Evolutionary conservation across 441 rosid species (phyloP).

Genomic region (Gossypium davidsonii): DNA sequence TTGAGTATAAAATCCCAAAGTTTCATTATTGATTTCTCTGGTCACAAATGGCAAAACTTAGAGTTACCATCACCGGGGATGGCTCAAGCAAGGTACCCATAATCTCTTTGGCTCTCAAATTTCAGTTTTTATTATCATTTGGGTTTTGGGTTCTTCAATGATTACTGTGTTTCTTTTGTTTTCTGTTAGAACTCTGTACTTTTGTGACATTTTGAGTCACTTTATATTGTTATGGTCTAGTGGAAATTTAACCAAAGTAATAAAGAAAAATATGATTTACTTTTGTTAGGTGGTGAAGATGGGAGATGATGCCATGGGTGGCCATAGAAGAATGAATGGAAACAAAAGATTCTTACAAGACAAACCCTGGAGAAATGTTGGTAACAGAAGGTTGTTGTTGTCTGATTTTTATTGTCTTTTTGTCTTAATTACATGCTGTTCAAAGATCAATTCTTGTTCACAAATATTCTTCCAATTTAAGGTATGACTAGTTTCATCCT

Average conservation of each 20-base stretch:
- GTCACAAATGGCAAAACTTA: constrained; percentile 23
- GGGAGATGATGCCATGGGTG: constrained; percentile 10
- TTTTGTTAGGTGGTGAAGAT: constrained; percentile 30
- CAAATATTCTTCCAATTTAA: neutral
- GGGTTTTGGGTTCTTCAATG: neutral
- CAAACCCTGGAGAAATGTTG: constrained; percentile 9
- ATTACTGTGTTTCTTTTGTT: neutral
- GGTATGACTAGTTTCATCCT: neutral
- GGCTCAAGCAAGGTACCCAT: constrained; percentile 34
- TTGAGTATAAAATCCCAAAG: neutral
- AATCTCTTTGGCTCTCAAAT: neutral
- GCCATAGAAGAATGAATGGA: neutral
- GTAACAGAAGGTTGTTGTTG: constrained; percentile 25
- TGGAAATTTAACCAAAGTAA: neutral
- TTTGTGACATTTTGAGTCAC: neutral
- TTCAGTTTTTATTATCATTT: neutral
- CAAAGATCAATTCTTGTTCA: neutral
- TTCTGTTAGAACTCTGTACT: neutral
- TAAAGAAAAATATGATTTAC: neutral
- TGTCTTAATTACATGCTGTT: neutral
- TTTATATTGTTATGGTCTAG: neutral
- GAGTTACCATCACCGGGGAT: constrained; percentile 39
- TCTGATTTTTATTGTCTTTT: neutral
- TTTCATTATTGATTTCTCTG: constrained; percentile 4
- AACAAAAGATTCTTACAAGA: constrained; percentile 20